Conservation (phyloP, 306 rosid genomes). For the Dryas octopetala region DNA sequence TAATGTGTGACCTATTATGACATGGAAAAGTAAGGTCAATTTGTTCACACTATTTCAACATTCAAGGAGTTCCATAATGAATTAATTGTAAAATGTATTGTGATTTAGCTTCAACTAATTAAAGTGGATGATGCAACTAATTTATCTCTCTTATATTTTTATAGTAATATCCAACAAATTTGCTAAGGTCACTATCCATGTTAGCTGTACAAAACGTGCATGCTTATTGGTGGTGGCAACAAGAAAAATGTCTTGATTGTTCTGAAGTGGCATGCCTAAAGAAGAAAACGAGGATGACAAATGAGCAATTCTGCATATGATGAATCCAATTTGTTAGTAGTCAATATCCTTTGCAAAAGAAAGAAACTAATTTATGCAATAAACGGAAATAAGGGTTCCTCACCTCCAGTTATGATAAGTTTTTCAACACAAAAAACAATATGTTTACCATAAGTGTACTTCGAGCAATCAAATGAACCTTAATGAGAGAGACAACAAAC, state of each 20-base stretch:
- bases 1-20: no score
- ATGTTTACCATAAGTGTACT: conserved; percentile 90
- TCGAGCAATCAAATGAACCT: conserved; percentile 87
- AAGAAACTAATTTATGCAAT: conserved; percentile 12
- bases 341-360: conserved; percentile 3
- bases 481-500: conserved; percentile 85
- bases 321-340: conserved; percentile 13
- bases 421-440: conserved; percentile 95
- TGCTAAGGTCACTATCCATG: conserved; percentile 44
- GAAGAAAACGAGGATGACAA: conserved; percentile 58
- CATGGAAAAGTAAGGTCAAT: no score
- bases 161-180: conserved; percentile 18
- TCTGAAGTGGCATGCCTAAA: conserved; percentile 30
- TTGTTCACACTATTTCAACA: no score
- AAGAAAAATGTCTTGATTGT: conserved; percentile 21
- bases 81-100: no score
- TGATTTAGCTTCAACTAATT: no score
- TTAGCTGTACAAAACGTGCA: conserved; percentile 69
- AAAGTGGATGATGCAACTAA: conserved; percentile 28
- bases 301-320: conserved; percentile 82
- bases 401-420: conserved; percentile 91
- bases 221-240: conserved; percentile 30
- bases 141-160: conserved; percentile 10
- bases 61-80: no score
- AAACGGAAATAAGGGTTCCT: conserved; percentile 8